Conservation (phyloP, 23 red algal species). For the Rhodosorus marinus region DNA sequence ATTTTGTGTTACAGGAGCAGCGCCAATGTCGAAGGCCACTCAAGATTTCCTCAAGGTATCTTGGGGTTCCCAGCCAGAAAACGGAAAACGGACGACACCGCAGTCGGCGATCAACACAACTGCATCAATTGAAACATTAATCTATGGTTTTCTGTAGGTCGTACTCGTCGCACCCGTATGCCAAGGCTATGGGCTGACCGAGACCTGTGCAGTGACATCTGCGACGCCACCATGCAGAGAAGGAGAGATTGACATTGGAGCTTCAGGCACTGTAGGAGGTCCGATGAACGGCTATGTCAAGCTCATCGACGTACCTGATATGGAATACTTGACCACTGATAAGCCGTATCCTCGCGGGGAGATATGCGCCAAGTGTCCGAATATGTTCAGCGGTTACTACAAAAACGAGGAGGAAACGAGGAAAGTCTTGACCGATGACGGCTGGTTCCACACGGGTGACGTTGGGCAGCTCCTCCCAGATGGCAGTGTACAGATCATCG, state of each 20-base stretch:
- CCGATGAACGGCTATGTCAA: slow-evolving; percentile 51
- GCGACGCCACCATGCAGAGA: slow-evolving; percentile 4
- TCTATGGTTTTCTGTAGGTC: slow-evolving; percentile 9
- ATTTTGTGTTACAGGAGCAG: slow-evolving; percentile 57
- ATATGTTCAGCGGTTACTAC: slow-evolving; percentile 50
- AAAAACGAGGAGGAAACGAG: slow-evolving; percentile 62
- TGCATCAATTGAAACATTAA: slow-evolving; percentile 7
- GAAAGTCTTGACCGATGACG: slow-evolving; percentile 57
- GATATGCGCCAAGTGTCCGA: slow-evolving; percentile 46
- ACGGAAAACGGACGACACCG: not conserved
- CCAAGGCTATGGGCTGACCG: slow-evolving; percentile 37
- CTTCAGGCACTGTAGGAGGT: slow-evolving; percentile 36
- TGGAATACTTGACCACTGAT: slow-evolving; percentile 23
- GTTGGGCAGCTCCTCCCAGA: slow-evolving; percentile 42
- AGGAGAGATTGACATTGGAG: not conserved
- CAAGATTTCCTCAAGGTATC: slow-evolving; percentile 86
- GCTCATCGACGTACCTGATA: slow-evolving; percentile 21
- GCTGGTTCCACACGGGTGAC: slow-evolving; percentile 75
- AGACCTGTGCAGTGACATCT: slow-evolving; percentile 16
- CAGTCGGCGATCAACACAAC: slow-evolving; percentile 4
- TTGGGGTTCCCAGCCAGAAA: slow-evolving; percentile 31
- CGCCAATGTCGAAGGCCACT: slow-evolving; percentile 43
- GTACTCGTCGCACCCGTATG: slow-evolving; percentile 8
- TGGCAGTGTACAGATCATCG: slow-evolving; percentile 68
- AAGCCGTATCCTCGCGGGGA: slow-evolving; percentile 64